phyloP scores from a whole-genome alignment of 2,329 filamentous ascomycete genomes.

The Hirsutella thompsonii region DNA sequence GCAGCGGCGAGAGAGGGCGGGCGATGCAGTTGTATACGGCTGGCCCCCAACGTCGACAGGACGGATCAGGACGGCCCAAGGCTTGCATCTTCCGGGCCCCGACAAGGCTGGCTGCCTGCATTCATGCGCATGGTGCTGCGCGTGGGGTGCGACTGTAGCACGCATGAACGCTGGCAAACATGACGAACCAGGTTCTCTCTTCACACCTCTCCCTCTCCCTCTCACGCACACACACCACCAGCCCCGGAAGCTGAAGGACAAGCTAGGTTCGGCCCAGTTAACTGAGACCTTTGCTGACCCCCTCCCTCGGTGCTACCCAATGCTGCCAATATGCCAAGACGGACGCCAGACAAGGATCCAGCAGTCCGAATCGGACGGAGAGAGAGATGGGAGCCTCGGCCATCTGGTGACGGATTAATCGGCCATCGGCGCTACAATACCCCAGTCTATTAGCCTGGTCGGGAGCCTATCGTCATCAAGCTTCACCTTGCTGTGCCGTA shows the following conservation, averaged over 20 bases:
- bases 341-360: background rate
- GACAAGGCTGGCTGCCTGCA: no score
- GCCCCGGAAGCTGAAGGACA: background rate
- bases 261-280: background rate
- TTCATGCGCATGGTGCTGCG: no score
- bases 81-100: no score
- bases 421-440: background rate
- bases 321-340: no score
- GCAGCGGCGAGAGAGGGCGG: background rate
- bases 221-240: background rate
- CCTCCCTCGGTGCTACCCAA: background rate
- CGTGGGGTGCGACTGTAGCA: no score
- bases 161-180: no score
- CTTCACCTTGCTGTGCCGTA: no score
- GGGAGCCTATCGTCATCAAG: background rate
- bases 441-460: background rate
- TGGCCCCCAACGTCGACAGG: no score
- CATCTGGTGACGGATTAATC: background rate
- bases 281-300: slow-evolving; percentile 1
- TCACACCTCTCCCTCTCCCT: no score
- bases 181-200: no score
- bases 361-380: background rate
- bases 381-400: background rate
- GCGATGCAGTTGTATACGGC: no score
- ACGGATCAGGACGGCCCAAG: no score